Evolutionary conservation across 2,329 filamentous ascomycete genomes (phyloP).

Genomic region (Sporothrix schenckii): DNA sequence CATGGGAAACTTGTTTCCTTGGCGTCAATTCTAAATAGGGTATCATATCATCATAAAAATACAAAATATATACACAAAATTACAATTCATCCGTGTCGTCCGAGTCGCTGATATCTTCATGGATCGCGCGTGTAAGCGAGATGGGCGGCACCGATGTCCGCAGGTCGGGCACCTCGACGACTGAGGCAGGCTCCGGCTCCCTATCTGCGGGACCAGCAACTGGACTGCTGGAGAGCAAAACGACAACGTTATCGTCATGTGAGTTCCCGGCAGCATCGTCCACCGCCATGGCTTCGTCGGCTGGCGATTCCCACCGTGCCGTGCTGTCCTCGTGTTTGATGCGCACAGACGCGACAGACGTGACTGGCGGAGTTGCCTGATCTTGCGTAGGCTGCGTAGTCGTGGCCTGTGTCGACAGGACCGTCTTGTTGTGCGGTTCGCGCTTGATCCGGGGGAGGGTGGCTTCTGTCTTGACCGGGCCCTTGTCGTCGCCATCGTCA

Average conservation of each 20-base stretch:
- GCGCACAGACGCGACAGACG: slow-evolving; percentile 10
- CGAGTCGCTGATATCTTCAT: slow-evolving; percentile 29
- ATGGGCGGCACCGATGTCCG: background rate
- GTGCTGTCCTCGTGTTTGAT: background rate
- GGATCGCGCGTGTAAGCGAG: background rate
- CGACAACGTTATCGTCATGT: background rate
- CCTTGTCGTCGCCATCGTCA: background rate
- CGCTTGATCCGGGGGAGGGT: background rate
- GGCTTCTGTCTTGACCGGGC: background rate
- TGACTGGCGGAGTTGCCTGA: slow-evolving; percentile 2
- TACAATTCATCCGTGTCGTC: slow-evolving; percentile 36
- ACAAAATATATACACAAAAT: slow-evolving; percentile 16
- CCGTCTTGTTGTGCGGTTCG: background rate
- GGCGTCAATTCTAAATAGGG: slow-evolving; percentile 24
- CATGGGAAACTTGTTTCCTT: background rate
- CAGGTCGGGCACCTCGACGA: background rate
- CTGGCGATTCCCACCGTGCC: background rate
- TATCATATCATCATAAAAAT: slow-evolving; percentile 27
- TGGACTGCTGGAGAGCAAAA: slow-evolving; percentile 31
- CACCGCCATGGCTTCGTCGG: background rate
- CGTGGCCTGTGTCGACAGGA: slow-evolving; percentile 8
- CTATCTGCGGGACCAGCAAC: background rate
- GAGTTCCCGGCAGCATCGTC: background rate
- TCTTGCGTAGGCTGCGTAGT: slow-evolving; percentile 16
- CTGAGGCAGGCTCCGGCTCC: background rate